Evolutionary conservation across 768 basidiomycete genomes (phyloP), one percentile per base, ranked within the genome.

Genomic region (Boletus speciosus): DNA sequence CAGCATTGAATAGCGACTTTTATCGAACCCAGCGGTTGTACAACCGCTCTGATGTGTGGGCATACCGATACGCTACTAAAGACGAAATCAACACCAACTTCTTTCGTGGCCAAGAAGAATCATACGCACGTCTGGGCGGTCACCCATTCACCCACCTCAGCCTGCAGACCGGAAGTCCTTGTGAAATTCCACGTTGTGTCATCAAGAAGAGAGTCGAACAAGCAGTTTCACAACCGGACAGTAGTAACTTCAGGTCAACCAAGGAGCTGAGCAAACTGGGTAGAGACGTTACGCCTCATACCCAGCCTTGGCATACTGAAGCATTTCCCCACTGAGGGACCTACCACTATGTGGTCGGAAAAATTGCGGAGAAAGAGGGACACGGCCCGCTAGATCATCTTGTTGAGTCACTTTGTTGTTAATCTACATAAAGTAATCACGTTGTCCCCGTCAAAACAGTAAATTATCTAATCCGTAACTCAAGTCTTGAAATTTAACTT

Each of bases 11-110:
- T 25, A 27, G 35, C 37, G 41, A 23, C 1, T 69, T 58, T 44
- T 72, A 66, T 31, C 19, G 31, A 38, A 37, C 36, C 16, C 35
- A 63, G 16, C 53, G 32, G 31, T 11, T 16, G 3, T 6, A 38
- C 23, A 25, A 56, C 34, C 11, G 11, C 41, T 51, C 58, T 21
- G 42, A 55, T 8, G 57, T 53, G 25, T 70, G 70, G 70, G 45
- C 36, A 34, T 70, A 70, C 53, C 68, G 69, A 50, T 72, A 72
- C 35, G 59, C 69, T 32, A 71, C 69, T 31, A 47, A 61, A 15
- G 55, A 70, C n/a, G 69, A 70, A 48, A 63, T 72, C 5, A 55
- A 46, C 11, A 60, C 57, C 48, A 70, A 70, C 55, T 42, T 57
- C 40, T 68, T 66, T 50, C 56, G 21, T 5, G 62, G 58, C 9